phyloP scores from a whole-genome alignment of 2,329 filamentous ascomycete genomes.

The Hymenotorrendiella dingleyae region DNA sequence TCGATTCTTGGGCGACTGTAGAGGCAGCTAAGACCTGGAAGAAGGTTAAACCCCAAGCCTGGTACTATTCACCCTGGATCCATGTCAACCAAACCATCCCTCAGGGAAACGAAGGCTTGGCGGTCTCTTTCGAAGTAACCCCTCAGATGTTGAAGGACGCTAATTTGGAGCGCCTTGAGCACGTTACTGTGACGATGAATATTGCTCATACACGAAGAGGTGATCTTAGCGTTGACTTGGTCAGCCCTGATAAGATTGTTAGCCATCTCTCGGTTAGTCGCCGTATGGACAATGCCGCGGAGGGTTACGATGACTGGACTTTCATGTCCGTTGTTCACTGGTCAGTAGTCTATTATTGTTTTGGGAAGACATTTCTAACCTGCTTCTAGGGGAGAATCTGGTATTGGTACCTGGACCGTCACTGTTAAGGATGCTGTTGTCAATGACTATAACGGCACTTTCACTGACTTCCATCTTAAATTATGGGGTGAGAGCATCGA shows the following conservation, averaged over 20 bases:
- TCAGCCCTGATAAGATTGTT: constrained; percentile 74
- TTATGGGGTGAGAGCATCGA: constrained; percentile 90
- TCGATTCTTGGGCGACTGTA: constrained; percentile 81
- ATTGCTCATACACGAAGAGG: constrained; percentile 80
- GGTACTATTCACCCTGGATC: constrained; percentile 91
- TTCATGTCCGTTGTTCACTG: constrained; percentile 99
- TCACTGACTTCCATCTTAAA: constrained; percentile 88
- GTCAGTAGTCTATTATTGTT: constrained; percentile 43
- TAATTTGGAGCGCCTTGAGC: constrained; percentile 83
- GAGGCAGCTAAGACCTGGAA: constrained; percentile 81
- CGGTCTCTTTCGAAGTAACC: constrained; percentile 77
- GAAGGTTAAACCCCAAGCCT: constrained; percentile 89
- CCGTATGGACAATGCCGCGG: constrained; percentile 55
- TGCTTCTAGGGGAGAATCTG: constrained; percentile 73
- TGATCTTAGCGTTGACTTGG: constrained; percentile 85
- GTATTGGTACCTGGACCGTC: constrained; percentile 84
- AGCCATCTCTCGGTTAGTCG: constrained; percentile 79
- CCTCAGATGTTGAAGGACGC: constrained; percentile 71
- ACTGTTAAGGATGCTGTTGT: constrained; percentile 77
- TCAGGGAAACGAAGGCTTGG: constrained; percentile 73
- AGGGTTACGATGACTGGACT: constrained; percentile 90
- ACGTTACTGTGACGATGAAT: constrained; percentile 98
- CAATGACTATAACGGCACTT: constrained; percentile 71
- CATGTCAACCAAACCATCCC: constrained; percentile 83
- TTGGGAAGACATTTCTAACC: not conserved